A percentile compares a stretch with the other conserved stretches of the same genome.
Evolutionary conservation across 176 grass and related monocot genomes (phyloP).

Genomic region (Elaeis guineensis): DNA sequence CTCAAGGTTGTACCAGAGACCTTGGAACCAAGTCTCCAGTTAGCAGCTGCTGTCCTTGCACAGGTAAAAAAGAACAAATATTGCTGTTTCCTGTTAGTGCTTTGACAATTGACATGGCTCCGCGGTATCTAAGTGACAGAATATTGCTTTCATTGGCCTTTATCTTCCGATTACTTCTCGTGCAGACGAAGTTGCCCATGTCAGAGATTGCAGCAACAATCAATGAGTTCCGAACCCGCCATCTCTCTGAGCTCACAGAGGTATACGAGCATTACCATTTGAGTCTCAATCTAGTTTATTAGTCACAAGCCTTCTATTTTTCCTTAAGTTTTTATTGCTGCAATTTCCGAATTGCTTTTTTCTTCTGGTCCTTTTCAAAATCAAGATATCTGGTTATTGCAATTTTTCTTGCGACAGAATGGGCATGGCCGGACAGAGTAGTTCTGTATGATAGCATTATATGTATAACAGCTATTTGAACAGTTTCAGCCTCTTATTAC

Average conservation of each 20-base stretch:
- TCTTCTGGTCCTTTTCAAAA: too few relatives aligned
- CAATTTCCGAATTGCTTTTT: too few relatives aligned
- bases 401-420: too few relatives aligned
- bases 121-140: too few relatives aligned
- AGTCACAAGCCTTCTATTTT: background rate
- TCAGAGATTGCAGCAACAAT: slow-evolving; percentile 92
- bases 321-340: background rate
- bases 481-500: too few relatives aligned
- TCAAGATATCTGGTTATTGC: too few relatives aligned
- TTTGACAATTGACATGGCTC: too few relatives aligned
- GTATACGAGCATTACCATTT: slow-evolving; percentile 15
- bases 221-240: slow-evolving; percentile 81
- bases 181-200: slow-evolving; percentile 84
- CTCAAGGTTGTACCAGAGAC: slow-evolving; percentile 92
- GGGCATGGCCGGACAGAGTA: too few relatives aligned
- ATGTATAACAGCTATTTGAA: too few relatives aligned
- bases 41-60: slow-evolving; percentile 95
- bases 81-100: too few relatives aligned
- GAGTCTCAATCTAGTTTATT: too few relatives aligned
- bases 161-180: background rate
- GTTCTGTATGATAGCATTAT: too few relatives aligned
- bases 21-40: slow-evolving; percentile 96
- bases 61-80: slow-evolving; percentile 41
- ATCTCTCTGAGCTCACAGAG: slow-evolving; percentile 95
- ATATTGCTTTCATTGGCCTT: background rate